These are phyloP conservation scores for Furculomyces boomerangus DNA, from an alignment of 371 early-diverging fungal species.

Conservation along the genomic window DNA sequence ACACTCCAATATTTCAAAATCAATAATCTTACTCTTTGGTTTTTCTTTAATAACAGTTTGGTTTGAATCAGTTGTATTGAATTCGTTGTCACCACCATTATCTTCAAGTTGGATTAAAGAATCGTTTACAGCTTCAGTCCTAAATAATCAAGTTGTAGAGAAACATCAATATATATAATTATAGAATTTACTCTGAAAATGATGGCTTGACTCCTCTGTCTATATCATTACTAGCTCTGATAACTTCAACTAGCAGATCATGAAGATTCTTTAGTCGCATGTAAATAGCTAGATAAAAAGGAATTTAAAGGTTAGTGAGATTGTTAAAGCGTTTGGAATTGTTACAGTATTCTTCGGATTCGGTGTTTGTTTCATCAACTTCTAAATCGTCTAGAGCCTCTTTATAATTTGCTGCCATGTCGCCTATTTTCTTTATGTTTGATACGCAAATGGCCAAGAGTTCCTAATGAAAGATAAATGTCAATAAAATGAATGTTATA, in stretches of 20 bases:
- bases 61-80: not conserved
- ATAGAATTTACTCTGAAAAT: constrained; percentile 1
- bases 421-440: constrained; percentile 49
- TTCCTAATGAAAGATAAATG: constrained; percentile 13
- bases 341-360: not conserved
- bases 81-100: not conserved
- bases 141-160: not conserved
- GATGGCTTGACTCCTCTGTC: constrained; percentile 4
- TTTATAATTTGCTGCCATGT: constrained; percentile 39
- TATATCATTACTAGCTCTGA: not conserved
- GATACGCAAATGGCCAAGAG: constrained; percentile 30
- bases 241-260: not conserved
- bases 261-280: not conserved
- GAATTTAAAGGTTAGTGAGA: not conserved
- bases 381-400: constrained; percentile 29
- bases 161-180: not conserved
- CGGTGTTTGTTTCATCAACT: not conserved
- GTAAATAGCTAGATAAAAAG: not conserved
- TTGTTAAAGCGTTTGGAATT: too few species aligned
- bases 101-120: not conserved
- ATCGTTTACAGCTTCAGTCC: not conserved
- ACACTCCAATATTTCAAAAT: not conserved
- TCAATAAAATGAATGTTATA: constrained; percentile 7
- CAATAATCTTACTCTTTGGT: constrained; percentile 18
- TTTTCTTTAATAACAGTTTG: not conserved